Evolutionary conservation across 225 moss, liverwort and hornwort species (phyloP).

Genomic region (Marchantia paleacea): DNA sequence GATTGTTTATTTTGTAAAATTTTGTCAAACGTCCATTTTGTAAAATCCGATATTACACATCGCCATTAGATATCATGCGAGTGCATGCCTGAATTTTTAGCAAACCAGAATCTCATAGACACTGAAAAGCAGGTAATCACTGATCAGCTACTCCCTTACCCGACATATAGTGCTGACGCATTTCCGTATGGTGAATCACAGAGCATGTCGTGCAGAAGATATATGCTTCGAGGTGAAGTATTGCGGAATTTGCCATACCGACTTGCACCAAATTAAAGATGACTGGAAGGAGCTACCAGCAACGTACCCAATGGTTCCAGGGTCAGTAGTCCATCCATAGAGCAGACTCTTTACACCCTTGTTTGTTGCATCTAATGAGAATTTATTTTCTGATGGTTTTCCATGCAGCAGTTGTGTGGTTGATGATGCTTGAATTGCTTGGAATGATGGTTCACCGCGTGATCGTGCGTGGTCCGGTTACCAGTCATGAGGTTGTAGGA

Average conservation of each 20-base stretch:
- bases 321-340: conserved; percentile 1
- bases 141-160: not conserved
- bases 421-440: not conserved
- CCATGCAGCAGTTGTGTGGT: too few relatives aligned
- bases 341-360: not conserved
- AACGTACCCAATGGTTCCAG: conserved; percentile 45
- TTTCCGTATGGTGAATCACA: conserved; percentile 11
- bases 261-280: conserved; percentile 49
- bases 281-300: conserved; percentile 44
- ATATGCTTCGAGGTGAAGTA: conserved; percentile 39
- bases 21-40: too few relatives aligned
- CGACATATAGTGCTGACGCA: not conserved
- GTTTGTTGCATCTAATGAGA: too few relatives aligned
- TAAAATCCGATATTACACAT: too few relatives aligned
- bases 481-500: conserved; percentile 45
- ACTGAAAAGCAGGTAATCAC: too few relatives aligned
- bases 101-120: too few relatives aligned
- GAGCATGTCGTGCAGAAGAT: conserved; percentile 39
- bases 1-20: not conserved
- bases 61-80: too few relatives aligned
- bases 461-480: not conserved
- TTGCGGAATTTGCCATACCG: conserved; percentile 50
- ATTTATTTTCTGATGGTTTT: too few relatives aligned
- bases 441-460: not conserved
- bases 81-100: too few relatives aligned